These are phyloP conservation scores for Staphylotrichum longicolle DNA, from an alignment of 495 filamentous ascomycete species.

Conservation along the genomic window DNA sequence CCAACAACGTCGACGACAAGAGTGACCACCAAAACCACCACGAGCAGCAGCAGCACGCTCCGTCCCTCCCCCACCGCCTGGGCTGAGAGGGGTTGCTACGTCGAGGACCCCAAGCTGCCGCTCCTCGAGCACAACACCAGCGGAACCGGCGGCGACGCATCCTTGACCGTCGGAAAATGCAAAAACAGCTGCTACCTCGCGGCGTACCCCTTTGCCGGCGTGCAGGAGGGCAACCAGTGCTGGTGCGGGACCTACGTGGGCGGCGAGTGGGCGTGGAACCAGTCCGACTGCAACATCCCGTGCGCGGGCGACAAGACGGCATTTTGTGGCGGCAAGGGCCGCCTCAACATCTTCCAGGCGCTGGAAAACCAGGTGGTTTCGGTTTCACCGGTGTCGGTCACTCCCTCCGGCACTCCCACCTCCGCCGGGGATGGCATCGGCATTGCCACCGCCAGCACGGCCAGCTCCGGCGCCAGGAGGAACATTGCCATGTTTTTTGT, in stretches of 20 bases:
- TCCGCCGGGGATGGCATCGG: background rate
- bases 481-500: background rate
- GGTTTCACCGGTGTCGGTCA: background rate
- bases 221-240: conserved; percentile 10
- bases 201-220: conserved; percentile 6
- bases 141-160: background rate
- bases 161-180: conserved; percentile 1
- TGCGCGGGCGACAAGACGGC: conserved; percentile 3
- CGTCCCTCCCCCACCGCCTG: background rate
- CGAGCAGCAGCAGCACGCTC: background rate
- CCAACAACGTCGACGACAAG: background rate
- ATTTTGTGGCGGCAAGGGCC: conserved; percentile 3
- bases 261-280: conserved; percentile 5
- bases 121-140: conserved; percentile 1
- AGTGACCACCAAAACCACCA: background rate
- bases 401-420: background rate
- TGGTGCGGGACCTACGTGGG: conserved; percentile 4
- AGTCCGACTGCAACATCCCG: conserved; percentile 2
- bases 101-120: conserved; percentile 5
- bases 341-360: conserved; percentile 2
- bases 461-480: background rate
- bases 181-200: background rate
- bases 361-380: background rate
- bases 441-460: background rate
- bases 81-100: conserved; percentile 4